Evolutionary conservation across 1,139 yeast species (phyloP).

Genomic region (Candida freyschussii): DNA sequence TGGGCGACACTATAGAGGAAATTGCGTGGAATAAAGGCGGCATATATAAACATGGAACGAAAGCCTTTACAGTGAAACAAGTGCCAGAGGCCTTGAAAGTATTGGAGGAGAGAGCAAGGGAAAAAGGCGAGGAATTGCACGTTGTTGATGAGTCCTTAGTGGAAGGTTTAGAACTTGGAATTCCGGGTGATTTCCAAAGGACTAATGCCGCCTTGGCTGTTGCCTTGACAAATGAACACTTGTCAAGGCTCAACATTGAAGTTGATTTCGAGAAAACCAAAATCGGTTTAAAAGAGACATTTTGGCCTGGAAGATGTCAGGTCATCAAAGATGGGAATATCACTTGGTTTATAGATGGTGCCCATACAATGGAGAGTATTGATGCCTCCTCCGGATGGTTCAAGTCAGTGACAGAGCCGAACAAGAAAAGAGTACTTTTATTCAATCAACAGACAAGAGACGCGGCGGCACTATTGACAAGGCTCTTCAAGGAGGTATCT

Average conservation of each 20-base stretch:
- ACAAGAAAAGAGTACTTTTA: slow-evolving; percentile 42
- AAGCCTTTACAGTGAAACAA: slow-evolving; percentile 61
- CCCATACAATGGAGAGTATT: slow-evolving; percentile 88
- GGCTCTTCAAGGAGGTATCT: slow-evolving; percentile 42
- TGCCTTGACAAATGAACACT: slow-evolving; percentile 62
- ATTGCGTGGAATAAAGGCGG: slow-evolving; percentile 98
- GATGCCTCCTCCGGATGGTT: slow-evolving; percentile 82
- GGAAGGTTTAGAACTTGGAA: slow-evolving; percentile 49
- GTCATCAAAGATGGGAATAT: slow-evolving; percentile 46
- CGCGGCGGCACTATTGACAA: slow-evolving; percentile 57
- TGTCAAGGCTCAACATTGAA: slow-evolving; percentile 41
- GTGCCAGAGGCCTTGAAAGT: slow-evolving; percentile 49
- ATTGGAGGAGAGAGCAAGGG: slow-evolving; percentile 59
- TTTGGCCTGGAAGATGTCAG: slow-evolving; percentile 97
- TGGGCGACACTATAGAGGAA: slow-evolving; percentile 83
- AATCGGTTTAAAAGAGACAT: slow-evolving; percentile 61
- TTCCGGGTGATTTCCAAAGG: slow-evolving; percentile 82
- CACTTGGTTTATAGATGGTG: slow-evolving; percentile 90
- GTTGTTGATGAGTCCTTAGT: slow-evolving; percentile 43
- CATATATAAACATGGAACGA: slow-evolving; percentile 65
- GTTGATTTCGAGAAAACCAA: slow-evolving; percentile 39
- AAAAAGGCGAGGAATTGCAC: slow-evolving; percentile 48
- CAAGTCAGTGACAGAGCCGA: slow-evolving; percentile 23
- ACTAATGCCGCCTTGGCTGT: slow-evolving; percentile 87
- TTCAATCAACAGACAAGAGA: slow-evolving; percentile 96